Evolutionary conservation across 2,329 filamentous ascomycete genomes (phyloP).

Genomic region (Pyrenophora graminea): DNA sequence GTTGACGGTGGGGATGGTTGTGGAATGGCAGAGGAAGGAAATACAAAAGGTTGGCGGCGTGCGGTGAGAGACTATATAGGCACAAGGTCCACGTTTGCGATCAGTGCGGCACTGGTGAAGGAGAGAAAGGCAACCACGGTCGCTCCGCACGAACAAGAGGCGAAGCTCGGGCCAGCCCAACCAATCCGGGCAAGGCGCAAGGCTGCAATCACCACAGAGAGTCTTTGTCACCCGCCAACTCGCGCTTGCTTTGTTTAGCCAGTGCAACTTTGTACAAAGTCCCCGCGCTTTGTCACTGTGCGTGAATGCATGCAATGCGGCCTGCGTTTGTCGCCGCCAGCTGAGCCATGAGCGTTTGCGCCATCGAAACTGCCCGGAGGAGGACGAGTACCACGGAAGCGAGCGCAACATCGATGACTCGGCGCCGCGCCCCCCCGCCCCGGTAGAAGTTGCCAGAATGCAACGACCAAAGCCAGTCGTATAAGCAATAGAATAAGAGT

Average conservation of each 20-base stretch:
- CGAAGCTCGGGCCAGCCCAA: constrained; percentile 24
- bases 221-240: constrained; percentile 3
- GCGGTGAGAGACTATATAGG: constrained; percentile 17
- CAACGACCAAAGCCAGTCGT: not conserved
- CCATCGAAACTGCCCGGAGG: not conserved
- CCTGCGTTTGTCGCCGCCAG: constrained; percentile 4
- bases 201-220: constrained; percentile 24
- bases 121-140: constrained; percentile 18
- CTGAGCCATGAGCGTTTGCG: constrained; percentile 1
- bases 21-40: constrained; percentile 7
- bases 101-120: constrained; percentile 10
- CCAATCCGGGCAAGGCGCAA: constrained; percentile 23
- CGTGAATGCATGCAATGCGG: not conserved
- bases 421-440: not conserved
- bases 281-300: not conserved
- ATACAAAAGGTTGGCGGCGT: constrained; percentile 5
- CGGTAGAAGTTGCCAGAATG: constrained; percentile 11
- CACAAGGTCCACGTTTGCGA: constrained; percentile 11
- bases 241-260: not conserved
- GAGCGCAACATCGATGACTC: constrained; percentile 1
- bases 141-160: constrained; percentile 14
- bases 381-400: not conserved
- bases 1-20: not conserved
- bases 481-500: too few species aligned
- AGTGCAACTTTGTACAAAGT: not conserved